Conservation (phyloP, 108 stramenopile species). For the Licmophora abbreviata region DNA sequence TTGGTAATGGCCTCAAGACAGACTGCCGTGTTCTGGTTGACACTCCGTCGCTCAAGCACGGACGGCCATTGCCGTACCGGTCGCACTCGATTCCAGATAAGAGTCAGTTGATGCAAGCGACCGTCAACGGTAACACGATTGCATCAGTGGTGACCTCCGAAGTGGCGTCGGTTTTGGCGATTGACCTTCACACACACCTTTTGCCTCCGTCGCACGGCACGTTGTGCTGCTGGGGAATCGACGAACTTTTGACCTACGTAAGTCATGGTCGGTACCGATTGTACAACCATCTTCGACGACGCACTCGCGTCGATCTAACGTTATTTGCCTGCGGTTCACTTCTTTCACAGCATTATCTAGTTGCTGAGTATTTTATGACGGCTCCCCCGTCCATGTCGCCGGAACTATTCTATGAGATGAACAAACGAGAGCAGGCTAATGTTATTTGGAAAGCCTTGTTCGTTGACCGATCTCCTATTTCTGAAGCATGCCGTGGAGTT, state of each 20-base stretch:
- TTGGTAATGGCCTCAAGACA: neutral
- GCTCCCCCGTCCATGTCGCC: constrained; percentile 59
- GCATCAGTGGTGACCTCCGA: constrained; percentile 41
- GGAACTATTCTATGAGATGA: constrained; percentile 41
- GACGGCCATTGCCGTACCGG: constrained; percentile 22
- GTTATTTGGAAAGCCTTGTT: constrained; percentile 83
- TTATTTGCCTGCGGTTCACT: no score
- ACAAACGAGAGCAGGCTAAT: constrained; percentile 61
- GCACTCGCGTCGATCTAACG: no score
- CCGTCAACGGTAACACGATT: constrained; percentile 19
- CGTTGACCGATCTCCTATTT: constrained; percentile 65
- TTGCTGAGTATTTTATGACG: constrained; percentile 84
- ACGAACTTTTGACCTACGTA: constrained; percentile 84
- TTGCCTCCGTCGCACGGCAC: constrained; percentile 78
- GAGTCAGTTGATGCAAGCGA: constrained; percentile 31
- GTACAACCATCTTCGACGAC: neutral
- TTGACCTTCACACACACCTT: constrained; percentile 91
- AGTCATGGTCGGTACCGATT: no score
- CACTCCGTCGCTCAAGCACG: neutral
- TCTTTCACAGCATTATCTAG: constrained; percentile 65
- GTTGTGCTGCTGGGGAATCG: constrained; percentile 82
- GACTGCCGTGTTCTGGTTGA: constrained; percentile 11
- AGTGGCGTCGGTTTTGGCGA: constrained; percentile 39
- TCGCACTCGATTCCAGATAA: constrained; percentile 32
- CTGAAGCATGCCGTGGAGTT: constrained; percentile 84